These are phyloP conservation scores for Ammopiptanthus mongolicus DNA, from an alignment of 306 rosid genomes.

Conservation along the genomic window DNA sequence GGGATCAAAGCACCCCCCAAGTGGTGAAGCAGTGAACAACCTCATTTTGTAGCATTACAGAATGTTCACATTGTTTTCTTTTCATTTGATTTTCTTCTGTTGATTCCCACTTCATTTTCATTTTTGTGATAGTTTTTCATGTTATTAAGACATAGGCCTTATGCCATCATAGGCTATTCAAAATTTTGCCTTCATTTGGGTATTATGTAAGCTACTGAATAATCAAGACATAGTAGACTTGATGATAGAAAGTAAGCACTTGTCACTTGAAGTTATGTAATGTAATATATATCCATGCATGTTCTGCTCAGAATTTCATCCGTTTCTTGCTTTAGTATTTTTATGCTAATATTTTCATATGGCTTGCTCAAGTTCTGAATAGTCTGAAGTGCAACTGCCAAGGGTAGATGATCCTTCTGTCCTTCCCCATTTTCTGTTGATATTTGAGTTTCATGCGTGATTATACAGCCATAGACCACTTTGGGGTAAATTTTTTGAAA, in stretches of 20 bases:
- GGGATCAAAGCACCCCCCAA: conserved; percentile 44
- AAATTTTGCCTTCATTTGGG: conserved; percentile 27
- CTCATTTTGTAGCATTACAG: conserved; percentile 46
- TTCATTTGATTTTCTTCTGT: conserved; percentile 9
- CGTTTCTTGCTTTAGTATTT: not conserved
- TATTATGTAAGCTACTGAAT: conserved; percentile 40
- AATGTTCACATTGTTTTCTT: conserved; percentile 7
- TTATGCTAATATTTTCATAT: not conserved
- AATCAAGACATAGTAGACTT: conserved; percentile 24
- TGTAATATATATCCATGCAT: not conserved
- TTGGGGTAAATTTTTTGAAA: too few relatives aligned
- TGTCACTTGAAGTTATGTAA: conserved; percentile 19
- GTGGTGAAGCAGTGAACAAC: conserved; percentile 33
- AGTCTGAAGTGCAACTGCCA: not conserved
- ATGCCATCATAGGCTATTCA: conserved; percentile 42
- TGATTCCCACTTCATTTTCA: not conserved
- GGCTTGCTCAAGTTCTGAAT: not conserved
- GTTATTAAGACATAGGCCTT: conserved; percentile 32
- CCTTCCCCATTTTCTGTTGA: too few relatives aligned
- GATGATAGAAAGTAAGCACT: conserved; percentile 3
- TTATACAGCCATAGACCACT: not conserved
- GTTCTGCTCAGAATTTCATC: not conserved
- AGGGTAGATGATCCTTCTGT: not conserved
- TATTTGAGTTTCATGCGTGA: not conserved
- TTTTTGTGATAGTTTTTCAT: conserved; percentile 34